Base-by-base conservation (phyloP, 164 flowering plant species). In the Annona cherimola region DNA sequence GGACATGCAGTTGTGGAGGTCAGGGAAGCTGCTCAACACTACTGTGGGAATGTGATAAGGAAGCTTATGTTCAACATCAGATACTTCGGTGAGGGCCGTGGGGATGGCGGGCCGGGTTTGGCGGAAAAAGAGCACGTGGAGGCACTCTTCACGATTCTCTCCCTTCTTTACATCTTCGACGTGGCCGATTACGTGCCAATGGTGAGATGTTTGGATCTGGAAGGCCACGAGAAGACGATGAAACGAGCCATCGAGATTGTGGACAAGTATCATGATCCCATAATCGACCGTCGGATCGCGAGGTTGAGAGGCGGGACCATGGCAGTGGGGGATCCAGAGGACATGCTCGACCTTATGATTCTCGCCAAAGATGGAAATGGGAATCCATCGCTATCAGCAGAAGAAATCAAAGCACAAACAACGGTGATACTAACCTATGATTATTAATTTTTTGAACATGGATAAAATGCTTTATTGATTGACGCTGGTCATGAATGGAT, bases 151-250 rank as follows among this genome's bases (percentile, higher is more conserved):
- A 71, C 39, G 3, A 75, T 74, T 3, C 69, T 78, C 0, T 63
- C 72, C 9, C 55, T 71, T 1, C 63, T 80, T 18, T 78, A 78
- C 26, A 76, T 77, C 3, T 81, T 78, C 64, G 39, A 71, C 61
- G 61, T 78, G 3, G 67, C 83, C 0, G 83, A 81, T 19, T 80
- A 77, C 70, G 55, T 80, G 45, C 79, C 81, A 12, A 46, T 61
- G 3, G 66, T 75, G 72, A 62, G 73, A 72, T 45, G 68, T 35
- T 39, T 80, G 5, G 88, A 85, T 72, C 68, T 85, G 39, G 84
- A 83, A 66, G 86, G 88, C 3, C 83, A 81, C 50, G 83, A 81
- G 68, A 80, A 74, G 69, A 70, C 71, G 39, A 71, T 79, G 60
- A 71, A 63, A 54, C 65, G 69, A 39, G 82, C 79, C 1, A 42